Conservation (phyloP, 2,329 filamentous ascomycete species). For the Sphaerulina populicola region DNA sequence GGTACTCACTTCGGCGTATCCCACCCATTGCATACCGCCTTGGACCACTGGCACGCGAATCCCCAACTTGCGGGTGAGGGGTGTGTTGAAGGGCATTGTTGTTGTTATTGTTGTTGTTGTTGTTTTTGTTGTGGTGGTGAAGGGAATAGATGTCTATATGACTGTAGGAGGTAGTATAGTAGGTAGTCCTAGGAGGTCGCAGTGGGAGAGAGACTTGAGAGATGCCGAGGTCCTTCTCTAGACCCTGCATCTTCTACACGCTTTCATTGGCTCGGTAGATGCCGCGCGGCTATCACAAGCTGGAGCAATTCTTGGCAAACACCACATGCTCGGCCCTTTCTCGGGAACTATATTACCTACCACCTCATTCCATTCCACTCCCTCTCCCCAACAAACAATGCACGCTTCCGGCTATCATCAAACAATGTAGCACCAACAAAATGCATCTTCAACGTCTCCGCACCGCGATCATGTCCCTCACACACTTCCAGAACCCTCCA, state of each 20-base stretch:
- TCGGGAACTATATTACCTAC: background rate
- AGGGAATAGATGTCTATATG: too few species aligned
- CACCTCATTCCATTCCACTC: conserved; percentile 3
- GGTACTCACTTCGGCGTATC: conserved; percentile 59
- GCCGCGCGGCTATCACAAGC: background rate
- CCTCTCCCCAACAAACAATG: conserved; percentile 20
- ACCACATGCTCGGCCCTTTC: background rate
- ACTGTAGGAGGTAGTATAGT: background rate
- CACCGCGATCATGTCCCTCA: conserved; percentile 13
- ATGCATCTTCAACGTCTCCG: conserved; percentile 18
- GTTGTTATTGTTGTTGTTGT: background rate
- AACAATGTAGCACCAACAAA: conserved; percentile 27
- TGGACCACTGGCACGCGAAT: conserved; percentile 63
- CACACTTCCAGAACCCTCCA: conserved; percentile 29
- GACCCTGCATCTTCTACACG: background rate
- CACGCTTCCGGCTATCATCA: conserved; percentile 19
- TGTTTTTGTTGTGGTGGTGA: background rate
- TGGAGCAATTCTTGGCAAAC: background rate
- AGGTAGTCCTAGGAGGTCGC: background rate
- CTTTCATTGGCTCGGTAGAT: background rate
- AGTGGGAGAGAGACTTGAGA: background rate
- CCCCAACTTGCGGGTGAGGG: background rate
- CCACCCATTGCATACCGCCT: conserved; percentile 81
- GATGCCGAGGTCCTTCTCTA: background rate
- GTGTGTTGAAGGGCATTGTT: background rate